Conservation (phyloP, 495 filamentous ascomycete genomes). For the Jackrogersella multiformis region DNA sequence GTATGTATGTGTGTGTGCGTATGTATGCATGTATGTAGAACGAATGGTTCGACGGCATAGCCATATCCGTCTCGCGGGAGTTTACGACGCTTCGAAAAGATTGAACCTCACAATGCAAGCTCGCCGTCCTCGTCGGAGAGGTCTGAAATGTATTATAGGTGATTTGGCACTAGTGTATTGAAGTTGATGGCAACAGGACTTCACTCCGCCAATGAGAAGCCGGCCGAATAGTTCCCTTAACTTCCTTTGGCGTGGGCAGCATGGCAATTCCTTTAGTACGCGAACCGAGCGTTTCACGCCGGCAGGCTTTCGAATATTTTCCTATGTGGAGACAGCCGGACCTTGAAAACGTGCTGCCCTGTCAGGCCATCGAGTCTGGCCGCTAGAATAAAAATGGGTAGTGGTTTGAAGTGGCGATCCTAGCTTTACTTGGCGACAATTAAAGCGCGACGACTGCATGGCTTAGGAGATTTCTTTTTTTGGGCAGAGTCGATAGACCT, state of each 20-base stretch:
- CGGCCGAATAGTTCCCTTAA: conserved; percentile 1
- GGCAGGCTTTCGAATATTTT: conserved; percentile 19
- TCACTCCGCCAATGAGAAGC: conserved; percentile 34
- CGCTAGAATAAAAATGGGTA: conserved; percentile 15
- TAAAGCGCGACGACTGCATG: background rate
- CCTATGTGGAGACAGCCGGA: conserved; percentile 28
- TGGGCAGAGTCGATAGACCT: conserved; percentile 8
- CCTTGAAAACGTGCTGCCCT: conserved; percentile 16
- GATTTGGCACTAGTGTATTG: conserved; percentile 12
- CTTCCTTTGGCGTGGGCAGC: conserved; percentile 14
- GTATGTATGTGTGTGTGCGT: background rate
- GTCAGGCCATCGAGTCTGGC: conserved; percentile 5
- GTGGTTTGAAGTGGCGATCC: conserved; percentile 23
- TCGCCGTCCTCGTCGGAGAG: conserved; percentile 14
- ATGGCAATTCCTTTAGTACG: conserved; percentile 6
- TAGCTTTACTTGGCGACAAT: conserved; percentile 28
- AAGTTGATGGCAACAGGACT: conserved; percentile 29
- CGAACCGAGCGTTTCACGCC: conserved; percentile 34
- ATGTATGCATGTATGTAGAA: conserved; percentile 10
- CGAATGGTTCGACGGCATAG: conserved; percentile 28
- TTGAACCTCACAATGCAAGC: background rate
- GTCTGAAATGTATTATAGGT: conserved; percentile 10
- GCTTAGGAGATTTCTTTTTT: background rate
- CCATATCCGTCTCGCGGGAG: conserved; percentile 23
- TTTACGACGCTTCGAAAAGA: too few species aligned